phyloP scores from a whole-genome alignment of 1,284 basidiomycete genomes.

The Phellinidium pouzarii region DNA sequence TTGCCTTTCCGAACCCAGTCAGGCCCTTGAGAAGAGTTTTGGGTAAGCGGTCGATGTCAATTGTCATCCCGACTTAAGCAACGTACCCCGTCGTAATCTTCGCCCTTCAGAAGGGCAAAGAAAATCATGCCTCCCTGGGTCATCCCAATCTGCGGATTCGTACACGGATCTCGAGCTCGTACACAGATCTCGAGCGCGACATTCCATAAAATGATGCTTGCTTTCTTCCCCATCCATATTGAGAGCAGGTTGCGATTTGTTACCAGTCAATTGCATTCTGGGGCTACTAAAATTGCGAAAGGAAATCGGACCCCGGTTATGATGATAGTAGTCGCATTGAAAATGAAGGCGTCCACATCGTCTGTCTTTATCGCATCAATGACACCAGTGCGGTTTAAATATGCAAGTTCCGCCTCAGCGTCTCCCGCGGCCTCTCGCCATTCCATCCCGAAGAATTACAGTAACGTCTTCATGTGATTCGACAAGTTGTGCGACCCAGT shows the following conservation, averaged over 20 bases:
- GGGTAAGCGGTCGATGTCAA: conserved; percentile 2
- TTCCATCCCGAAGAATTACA: conserved; percentile 56
- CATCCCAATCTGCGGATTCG: conserved; percentile 34
- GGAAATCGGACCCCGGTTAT: conserved; percentile 28
- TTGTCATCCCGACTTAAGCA: neutral
- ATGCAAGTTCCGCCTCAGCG: conserved; percentile 63
- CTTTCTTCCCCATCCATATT: conserved; percentile 34
- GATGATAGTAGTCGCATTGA: conserved; percentile 32
- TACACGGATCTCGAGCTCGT: conserved; percentile 31
- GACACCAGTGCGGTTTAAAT: conserved; percentile 41
- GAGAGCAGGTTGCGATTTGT: conserved; percentile 32
- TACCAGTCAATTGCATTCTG: conserved; percentile 39
- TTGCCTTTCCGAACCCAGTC: conserved; percentile 29
- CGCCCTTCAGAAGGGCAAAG: conserved; percentile 57
- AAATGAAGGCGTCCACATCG: conserved; percentile 46
- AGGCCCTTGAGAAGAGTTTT: conserved; percentile 28
- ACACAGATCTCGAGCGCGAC: conserved; percentile 33
- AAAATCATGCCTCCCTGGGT: conserved; percentile 52
- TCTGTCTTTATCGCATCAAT: conserved; percentile 62
- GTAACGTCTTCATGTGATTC: conserved; percentile 34
- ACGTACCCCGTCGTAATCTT: conserved; percentile 53
- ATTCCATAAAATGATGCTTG: conserved; percentile 38
- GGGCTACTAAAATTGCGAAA: conserved; percentile 28
- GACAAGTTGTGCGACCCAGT: conserved; percentile 38
- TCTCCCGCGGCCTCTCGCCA: conserved; percentile 45